Percentiles rank a stretch among this genome's conserved stretches.
Evolutionary conservation across 495 filamentous ascomycete genomes (phyloP).

Genomic region (Penicillium soppii): DNA sequence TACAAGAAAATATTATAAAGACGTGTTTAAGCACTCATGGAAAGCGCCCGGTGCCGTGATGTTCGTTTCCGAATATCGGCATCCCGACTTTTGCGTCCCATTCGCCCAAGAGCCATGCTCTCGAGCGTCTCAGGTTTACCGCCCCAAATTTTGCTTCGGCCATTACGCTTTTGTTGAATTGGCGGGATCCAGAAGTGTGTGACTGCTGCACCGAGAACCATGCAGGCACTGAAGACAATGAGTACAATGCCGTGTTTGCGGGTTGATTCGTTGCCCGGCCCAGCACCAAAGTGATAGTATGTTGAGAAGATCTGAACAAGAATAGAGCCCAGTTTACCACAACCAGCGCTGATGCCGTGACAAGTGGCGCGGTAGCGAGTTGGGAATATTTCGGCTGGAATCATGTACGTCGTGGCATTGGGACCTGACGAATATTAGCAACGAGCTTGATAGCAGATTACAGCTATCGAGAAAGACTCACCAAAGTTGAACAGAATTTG

Average conservation of each 20-base stretch:
- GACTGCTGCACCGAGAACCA: constrained; percentile 45
- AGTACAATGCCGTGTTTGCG: constrained; percentile 43
- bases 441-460: not conserved
- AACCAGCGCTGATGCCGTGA: constrained; percentile 55
- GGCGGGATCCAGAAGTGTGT: constrained; percentile 48
- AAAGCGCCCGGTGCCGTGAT: constrained; percentile 19
- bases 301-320: constrained; percentile 53
- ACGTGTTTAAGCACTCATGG: constrained; percentile 14
- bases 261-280: constrained; percentile 29
- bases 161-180: constrained; percentile 28
- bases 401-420: constrained; percentile 62
- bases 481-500: constrained; percentile 67
- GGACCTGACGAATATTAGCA: constrained; percentile 36
- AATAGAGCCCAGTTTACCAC: constrained; percentile 59
- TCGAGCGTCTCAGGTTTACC: constrained; percentile 44
- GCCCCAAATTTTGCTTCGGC: constrained; percentile 33
- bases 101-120: constrained; percentile 37
- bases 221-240: constrained; percentile 46
- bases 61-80: constrained; percentile 22
- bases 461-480: not conserved
- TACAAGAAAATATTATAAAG: not conserved
- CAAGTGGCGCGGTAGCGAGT: constrained; percentile 58
- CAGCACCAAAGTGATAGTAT: constrained; percentile 42
- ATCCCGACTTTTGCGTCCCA: constrained; percentile 41
- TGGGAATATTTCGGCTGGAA: constrained; percentile 61